phyloP scores from a whole-genome alignment of 202 grass and related monocot genomes.

The Musa balbisiana region DNA sequence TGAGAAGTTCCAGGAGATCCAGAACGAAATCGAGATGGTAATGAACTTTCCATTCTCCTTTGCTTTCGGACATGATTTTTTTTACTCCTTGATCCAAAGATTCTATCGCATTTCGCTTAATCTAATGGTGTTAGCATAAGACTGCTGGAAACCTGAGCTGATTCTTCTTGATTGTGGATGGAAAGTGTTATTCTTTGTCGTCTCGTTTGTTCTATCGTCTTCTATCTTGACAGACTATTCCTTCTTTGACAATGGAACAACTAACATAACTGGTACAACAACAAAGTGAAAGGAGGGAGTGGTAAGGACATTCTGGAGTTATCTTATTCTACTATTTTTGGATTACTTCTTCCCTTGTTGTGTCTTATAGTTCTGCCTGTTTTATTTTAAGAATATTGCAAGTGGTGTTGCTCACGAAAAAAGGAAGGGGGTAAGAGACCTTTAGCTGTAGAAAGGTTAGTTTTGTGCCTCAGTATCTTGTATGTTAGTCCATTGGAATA shows the following conservation, averaged over 20 bases:
- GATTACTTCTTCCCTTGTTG: neutral
- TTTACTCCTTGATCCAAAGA: too few relatives aligned
- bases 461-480: neutral
- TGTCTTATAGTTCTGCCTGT: constrained; percentile 20
- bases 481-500: neutral
- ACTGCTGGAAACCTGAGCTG: too few relatives aligned
- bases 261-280: constrained; percentile 45
- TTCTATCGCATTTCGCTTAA: neutral
- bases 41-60: neutral
- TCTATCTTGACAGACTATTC: constrained; percentile 60
- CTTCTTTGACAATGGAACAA: constrained; percentile 51
- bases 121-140: neutral
- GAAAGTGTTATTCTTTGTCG: neutral
- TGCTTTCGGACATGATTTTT: neutral
- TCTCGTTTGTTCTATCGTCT: constrained; percentile 26
- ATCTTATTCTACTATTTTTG: neutral
- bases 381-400: constrained; percentile 50
- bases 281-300: constrained; percentile 81
- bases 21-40: constrained; percentile 18
- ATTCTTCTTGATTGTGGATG: too few relatives aligned
- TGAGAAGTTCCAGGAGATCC: constrained; percentile 19
- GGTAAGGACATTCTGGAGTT: constrained; percentile 27
- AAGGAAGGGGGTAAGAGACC: constrained; percentile 53
- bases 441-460: constrained; percentile 62
- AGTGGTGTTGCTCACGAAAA: constrained; percentile 36